Base-by-base conservation (phyloP, 345 rosid genomes). In the Arabis alpina region DNA sequence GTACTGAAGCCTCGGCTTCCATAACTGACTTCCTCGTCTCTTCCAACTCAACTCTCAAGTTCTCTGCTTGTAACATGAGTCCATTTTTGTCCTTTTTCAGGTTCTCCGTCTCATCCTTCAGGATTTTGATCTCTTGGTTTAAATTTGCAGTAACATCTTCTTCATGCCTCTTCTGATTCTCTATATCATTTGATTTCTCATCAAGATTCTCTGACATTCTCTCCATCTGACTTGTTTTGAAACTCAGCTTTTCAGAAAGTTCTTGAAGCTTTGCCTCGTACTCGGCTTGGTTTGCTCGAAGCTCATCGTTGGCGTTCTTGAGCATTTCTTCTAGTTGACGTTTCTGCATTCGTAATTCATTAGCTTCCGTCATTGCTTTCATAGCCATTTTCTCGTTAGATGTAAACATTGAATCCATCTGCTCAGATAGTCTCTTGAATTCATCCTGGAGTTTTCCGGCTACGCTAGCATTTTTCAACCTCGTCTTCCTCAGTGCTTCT, bases 381-480 rank as follows among this genome's bases (percentile, higher is more conserved):
- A 81, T 76, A 32, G 98, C 93, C 80, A 88, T 79, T 80, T 85
- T 86, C 82, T 94, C 97, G 25, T 92, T 94, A 19, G 87, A 92
- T n/a, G 81, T 80, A 75, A 90, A 85, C 30, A 88, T 82, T 13
- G 90, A 84, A 47, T 86, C 84, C 97, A 94, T 87, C 71, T 88
- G 96, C 71, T 73, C 68, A 19, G 96, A 87, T 2, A 94, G 81
- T 74, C 83, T 85, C 75, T 70, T 85, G 59, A 92, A 86, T 61
- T 94, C 96, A 67, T 87, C 97, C 36, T 92, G 98, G 39, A 92
- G 83, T 72, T 84, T 85, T 79, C 84, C 92, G 6, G 98, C 99
- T 23, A 87, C 82, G 69, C 78, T 76, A 40, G 84, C 89, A 64
- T 91, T 89, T 76, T 81, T 94, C 89, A 79, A 80, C 79, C 84